Evolutionary conservation across 2,329 filamentous ascomycete genomes (phyloP), one percentile per base, ranked within the genome.

Genomic region (Calonectria pseudoturangicola): DNA sequence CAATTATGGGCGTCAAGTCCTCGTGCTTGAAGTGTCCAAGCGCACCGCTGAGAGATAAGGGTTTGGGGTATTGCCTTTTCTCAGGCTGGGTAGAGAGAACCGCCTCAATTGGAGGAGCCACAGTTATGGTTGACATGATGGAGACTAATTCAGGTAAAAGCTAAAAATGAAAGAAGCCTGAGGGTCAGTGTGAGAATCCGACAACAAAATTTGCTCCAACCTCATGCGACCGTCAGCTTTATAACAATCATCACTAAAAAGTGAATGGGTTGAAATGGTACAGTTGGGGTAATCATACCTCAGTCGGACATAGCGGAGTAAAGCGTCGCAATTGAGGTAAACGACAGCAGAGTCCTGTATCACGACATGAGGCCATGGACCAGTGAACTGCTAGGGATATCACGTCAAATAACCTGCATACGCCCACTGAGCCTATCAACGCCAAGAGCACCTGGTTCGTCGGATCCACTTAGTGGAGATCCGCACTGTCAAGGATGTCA

Each of bases 1-100:
- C 90, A 51, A 91, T 90, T 21, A 87, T 84, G 0, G 89, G 89
- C 0, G 89, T 78, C 1, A 74, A 68, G 1, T 78, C 76, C 43
- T 75, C 71, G 1, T 67, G 71, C 2, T 91, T 60, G 43, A 78
- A 76, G 18, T 71, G 54, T 15, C 74, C 74, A 2, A 78, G 71
- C 15, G 56, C 56, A 28, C 56, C 56, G 27, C 36, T 39, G 36
- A 62, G 36, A 13, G 36, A 27, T 13, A 62, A 13, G 3, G 56
- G 56, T 43, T 62, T 41, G 12, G 56, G 56, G 25, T 62, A 45
- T 21, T 62, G 36, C 56, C 27, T 27, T 7, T 36, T 28, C 36
- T 43, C 41, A 15, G 41, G 36, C 21, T 27, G 36, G 41, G 56
- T 62, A 12, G 56, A 41, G 1, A 62, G 16, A 28, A 45, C 36